Percentiles rank a stretch among this genome's conserved stretches.
phyloP scores from a whole-genome alignment of 2,329 filamentous ascomycete genomes.

The Neonectria hederae region DNA sequence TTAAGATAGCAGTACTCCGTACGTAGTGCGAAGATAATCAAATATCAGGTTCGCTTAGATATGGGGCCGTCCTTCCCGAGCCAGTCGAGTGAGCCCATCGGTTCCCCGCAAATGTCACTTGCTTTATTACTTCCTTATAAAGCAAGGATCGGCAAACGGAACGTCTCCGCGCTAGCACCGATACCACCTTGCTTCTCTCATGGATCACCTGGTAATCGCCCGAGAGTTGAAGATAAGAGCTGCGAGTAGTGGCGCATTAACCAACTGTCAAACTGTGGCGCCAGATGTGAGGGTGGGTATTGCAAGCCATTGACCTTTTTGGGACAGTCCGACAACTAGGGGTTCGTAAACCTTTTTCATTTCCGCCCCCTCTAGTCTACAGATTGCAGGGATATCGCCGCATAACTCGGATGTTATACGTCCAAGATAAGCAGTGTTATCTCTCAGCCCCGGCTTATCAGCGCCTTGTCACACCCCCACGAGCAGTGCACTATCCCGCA shows the following conservation, averaged over 20 bases:
- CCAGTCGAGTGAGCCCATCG: neutral
- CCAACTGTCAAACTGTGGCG: no score
- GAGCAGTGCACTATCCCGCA: neutral
- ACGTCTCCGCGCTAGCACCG: neutral
- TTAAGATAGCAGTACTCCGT: neutral
- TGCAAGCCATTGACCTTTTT: conserved; percentile 2
- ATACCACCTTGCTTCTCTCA: neutral
- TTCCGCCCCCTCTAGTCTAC: neutral
- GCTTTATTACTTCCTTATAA: neutral
- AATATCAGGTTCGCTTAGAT: neutral
- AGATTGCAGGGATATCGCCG: neutral
- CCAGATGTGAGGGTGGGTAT: neutral
- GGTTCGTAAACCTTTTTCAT: neutral
- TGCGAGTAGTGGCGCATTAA: neutral
- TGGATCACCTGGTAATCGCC: neutral
- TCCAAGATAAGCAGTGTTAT: neutral
- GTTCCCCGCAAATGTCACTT: neutral
- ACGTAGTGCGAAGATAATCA: neutral
- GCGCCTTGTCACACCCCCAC: neutral
- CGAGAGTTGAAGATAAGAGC: neutral
- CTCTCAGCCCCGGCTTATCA: neutral
- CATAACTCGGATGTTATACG: neutral
- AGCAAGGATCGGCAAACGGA: neutral
- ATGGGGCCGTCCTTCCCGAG: neutral
- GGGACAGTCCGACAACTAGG: neutral